Conservation (phyloP, 371 early-diverging fungal genomes). For the Chytridiales sp. region DNA sequence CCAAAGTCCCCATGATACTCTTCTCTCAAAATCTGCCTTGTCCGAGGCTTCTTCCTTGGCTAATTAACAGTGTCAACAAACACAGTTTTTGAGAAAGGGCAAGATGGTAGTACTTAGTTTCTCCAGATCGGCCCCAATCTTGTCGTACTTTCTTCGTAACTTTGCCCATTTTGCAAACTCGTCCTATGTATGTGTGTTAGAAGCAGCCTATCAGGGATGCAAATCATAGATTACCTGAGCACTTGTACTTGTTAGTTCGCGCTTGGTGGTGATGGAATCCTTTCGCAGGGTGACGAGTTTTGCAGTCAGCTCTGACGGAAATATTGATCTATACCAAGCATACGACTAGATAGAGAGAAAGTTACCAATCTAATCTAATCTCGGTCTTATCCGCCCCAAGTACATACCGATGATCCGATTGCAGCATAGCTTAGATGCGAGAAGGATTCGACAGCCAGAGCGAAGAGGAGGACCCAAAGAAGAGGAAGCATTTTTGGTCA, state of each 20-base stretch:
- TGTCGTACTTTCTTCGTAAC: constrained; percentile 80
- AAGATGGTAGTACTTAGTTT: constrained; percentile 4
- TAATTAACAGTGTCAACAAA: constrained; percentile 16
- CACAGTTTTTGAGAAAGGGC: background rate
- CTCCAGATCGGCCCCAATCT: constrained; percentile 31
- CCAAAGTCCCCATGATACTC: constrained; percentile 71
- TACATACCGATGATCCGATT: background rate
- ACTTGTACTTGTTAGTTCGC: constrained; percentile 5
- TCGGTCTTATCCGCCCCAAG: background rate
- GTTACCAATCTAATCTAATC: background rate
- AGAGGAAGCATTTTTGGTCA: background rate
- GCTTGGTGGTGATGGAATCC: constrained; percentile 15
- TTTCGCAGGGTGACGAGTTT: background rate
- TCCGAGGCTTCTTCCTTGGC: constrained; percentile 64
- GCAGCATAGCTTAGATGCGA: constrained; percentile 2
- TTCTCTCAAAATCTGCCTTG: constrained; percentile 74
- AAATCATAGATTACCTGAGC: too few species aligned
- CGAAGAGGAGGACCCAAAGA: constrained; percentile 11
- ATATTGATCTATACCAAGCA: background rate
- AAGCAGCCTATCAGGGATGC: too few species aligned
- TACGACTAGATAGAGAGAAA: background rate
- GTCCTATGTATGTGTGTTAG: too few species aligned
- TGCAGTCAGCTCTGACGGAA: constrained; percentile 5
- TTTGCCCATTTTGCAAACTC: constrained; percentile 96
- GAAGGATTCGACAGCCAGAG: background rate